A percentile compares a stretch with the other conserved stretches of the same genome.
Evolutionary conservation across 306 rosid genomes (phyloP).

Genomic region (Medicago arabica): DNA sequence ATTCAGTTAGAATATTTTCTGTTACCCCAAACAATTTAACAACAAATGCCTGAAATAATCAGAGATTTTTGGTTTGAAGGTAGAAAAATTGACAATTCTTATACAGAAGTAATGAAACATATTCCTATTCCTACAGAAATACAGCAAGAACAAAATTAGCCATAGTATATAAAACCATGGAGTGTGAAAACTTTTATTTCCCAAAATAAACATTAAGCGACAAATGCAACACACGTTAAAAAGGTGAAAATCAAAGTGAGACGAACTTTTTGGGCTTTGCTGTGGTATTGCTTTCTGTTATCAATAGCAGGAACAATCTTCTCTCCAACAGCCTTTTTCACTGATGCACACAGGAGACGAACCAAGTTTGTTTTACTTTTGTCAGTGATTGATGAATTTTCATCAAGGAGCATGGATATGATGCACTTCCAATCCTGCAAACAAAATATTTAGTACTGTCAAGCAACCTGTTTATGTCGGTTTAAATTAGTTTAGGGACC

Average conservation of each 20-base stretch:
- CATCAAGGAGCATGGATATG: conserved; percentile 85
- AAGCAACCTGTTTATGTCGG: neutral
- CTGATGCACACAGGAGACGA: conserved; percentile 89
- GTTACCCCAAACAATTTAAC: conserved; percentile 24
- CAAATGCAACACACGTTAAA: conserved; percentile 2
- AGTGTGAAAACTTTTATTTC: conserved; percentile 18
- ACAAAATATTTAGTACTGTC: conserved; percentile 41
- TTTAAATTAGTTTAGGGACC: neutral
- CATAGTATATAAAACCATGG: neutral
- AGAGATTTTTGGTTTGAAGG: conserved; percentile 15
- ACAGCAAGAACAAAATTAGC: conserved; percentile 10
- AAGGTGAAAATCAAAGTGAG: conserved; percentile 31
- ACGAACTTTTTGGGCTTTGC: conserved; percentile 90
- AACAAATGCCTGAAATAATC: conserved; percentile 5
- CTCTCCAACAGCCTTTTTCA: conserved; percentile 95
- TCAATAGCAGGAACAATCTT: conserved; percentile 90
- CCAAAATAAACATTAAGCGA: conserved; percentile 25
- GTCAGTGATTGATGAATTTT: conserved; percentile 71
- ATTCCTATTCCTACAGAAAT: conserved; percentile 16
- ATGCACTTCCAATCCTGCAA: conserved; percentile 98
- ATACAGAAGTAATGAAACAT: conserved; percentile 1
- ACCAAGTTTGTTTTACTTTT: conserved; percentile 93
- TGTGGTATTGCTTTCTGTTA: conserved; percentile 77
- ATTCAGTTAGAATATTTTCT: conserved; percentile 20
- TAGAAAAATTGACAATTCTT: neutral